Conservation (phyloP, 2,329 filamentous ascomycete species). For the Fusarium transvaalense region DNA sequence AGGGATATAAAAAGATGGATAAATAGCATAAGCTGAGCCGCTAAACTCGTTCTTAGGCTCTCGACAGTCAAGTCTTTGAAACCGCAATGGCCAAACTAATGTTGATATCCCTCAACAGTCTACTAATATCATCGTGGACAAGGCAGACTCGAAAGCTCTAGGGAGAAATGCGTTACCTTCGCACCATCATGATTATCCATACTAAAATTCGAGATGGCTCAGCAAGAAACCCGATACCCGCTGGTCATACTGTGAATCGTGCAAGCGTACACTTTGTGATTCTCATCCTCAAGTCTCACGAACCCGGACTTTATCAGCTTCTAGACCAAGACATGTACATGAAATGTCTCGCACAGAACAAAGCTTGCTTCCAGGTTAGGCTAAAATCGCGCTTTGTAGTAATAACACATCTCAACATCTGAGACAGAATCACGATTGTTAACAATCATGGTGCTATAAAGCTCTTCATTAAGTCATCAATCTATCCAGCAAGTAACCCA, state of each 20-base stretch:
- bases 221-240: slow-evolving; percentile 9
- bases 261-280: slow-evolving; percentile 13
- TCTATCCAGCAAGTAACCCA: slow-evolving; percentile 11
- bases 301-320: slow-evolving; percentile 31
- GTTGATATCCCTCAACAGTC: neutral
- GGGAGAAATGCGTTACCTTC: neutral
- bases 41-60: neutral
- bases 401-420: slow-evolving; percentile 2
- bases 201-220: slow-evolving; percentile 3
- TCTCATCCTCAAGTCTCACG: slow-evolving; percentile 16
- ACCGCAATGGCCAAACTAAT: neutral
- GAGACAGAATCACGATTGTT: slow-evolving; percentile 20
- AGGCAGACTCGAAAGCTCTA: neutral
- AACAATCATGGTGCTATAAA: neutral
- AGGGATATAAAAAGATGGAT: too few species aligned
- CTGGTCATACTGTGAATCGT: slow-evolving; percentile 4
- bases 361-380: slow-evolving; percentile 18
- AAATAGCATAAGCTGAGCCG: neutral
- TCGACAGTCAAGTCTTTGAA: neutral
- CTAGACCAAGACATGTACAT: slow-evolving; percentile 11
- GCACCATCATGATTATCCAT: neutral
- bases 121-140: neutral
- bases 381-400: slow-evolving; percentile 9
- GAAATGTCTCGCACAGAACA: slow-evolving; percentile 8
- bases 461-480: slow-evolving; percentile 18